Conservation (phyloP, 2,329 filamentous ascomycete species). For the Seiridium cupressi region DNA sequence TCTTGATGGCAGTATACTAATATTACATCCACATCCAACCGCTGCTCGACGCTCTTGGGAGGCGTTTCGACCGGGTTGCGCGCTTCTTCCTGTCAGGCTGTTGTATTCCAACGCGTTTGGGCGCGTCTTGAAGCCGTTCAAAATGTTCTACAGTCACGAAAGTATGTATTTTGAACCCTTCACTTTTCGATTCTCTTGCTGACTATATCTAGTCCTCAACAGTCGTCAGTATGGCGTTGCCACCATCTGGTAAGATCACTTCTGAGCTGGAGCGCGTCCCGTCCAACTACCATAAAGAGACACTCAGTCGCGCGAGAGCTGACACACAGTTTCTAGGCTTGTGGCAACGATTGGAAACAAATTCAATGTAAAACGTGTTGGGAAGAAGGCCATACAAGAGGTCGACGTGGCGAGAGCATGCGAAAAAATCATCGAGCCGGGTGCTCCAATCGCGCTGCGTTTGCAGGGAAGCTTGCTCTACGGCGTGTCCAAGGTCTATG, state of each 20-base stretch:
- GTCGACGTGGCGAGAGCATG: slow-evolving; percentile 88
- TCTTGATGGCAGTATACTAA: too few relatives aligned
- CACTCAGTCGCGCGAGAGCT: neutral
- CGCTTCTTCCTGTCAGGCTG: too few relatives aligned
- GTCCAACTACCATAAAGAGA: slow-evolving; percentile 17
- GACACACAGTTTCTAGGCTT: slow-evolving; percentile 58
- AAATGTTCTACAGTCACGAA: slow-evolving; percentile 96
- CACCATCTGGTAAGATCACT: slow-evolving; percentile 92
- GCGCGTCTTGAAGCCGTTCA: slow-evolving; percentile 15
- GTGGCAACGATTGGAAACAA: slow-evolving; percentile 83
- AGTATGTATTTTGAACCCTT: slow-evolving; percentile 52
- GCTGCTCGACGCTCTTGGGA: too few relatives aligned
- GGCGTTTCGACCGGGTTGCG: too few relatives aligned
- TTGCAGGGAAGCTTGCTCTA: slow-evolving; percentile 87
- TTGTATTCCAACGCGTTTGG: neutral
- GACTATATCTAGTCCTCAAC: slow-evolving; percentile 61
- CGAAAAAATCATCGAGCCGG: slow-evolving; percentile 77
- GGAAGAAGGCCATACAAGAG: slow-evolving; percentile 80
- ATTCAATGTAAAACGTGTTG: slow-evolving; percentile 69
- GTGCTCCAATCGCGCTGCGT: slow-evolving; percentile 83
- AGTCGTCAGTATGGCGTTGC: slow-evolving; percentile 87
- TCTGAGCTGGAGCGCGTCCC: too few relatives aligned
- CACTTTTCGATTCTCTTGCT: neutral
- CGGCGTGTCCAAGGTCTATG: slow-evolving; percentile 81
- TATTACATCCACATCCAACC: too few relatives aligned